A percentile compares a stretch with the other conserved stretches of the same genome.
phyloP scores from a whole-genome alignment of 1,284 basidiomycete species.

The Tylopilus sp. region DNA sequence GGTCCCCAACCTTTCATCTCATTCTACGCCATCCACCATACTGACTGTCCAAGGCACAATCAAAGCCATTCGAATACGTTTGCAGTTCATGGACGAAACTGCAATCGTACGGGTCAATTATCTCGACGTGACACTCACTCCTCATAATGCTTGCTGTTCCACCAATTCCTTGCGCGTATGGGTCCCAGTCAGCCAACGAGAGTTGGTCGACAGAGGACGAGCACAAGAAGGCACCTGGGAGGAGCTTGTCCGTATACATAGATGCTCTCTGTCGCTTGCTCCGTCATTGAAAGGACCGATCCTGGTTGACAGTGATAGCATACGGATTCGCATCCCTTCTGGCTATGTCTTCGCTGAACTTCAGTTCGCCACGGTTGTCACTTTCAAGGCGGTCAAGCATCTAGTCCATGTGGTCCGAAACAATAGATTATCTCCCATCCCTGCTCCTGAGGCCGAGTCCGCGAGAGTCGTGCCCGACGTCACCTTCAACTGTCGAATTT shows the following conservation, averaged over 20 bases:
- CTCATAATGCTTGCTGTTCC: constrained; percentile 23
- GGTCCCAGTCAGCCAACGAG: constrained; percentile 38
- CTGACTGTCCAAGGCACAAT: constrained; percentile 36
- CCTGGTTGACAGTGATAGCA: constrained; percentile 58
- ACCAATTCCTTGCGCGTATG: constrained; percentile 43
- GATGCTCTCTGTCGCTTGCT: constrained; percentile 47
- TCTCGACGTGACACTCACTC: constrained; percentile 30
- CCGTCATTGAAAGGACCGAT: constrained; percentile 36
- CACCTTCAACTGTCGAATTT: constrained; percentile 53
- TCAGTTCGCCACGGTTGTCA: constrained; percentile 62
- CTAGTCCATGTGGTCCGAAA: constrained; percentile 47
- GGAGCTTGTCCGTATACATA: constrained; percentile 66
- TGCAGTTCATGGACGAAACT: constrained; percentile 47
- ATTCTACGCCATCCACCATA: constrained; percentile 13
- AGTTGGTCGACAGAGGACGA: constrained; percentile 27
- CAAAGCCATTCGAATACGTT: constrained; percentile 45
- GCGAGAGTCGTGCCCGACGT: constrained; percentile 73
- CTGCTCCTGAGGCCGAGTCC: constrained; percentile 60
- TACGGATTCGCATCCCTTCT: constrained; percentile 75
- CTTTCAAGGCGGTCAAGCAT: constrained; percentile 67
- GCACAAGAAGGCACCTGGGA: constrained; percentile 59
- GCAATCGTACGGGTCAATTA: constrained; percentile 47
- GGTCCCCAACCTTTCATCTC: constrained; percentile 11
- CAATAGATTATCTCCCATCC: constrained; percentile 47
- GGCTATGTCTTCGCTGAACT: constrained; percentile 75